Evolutionary conservation across 176 grass and related monocot species (phyloP), one percentile per base, ranked within the genome.

Genomic region (Rhipidocladum racemiflorum): DNA sequence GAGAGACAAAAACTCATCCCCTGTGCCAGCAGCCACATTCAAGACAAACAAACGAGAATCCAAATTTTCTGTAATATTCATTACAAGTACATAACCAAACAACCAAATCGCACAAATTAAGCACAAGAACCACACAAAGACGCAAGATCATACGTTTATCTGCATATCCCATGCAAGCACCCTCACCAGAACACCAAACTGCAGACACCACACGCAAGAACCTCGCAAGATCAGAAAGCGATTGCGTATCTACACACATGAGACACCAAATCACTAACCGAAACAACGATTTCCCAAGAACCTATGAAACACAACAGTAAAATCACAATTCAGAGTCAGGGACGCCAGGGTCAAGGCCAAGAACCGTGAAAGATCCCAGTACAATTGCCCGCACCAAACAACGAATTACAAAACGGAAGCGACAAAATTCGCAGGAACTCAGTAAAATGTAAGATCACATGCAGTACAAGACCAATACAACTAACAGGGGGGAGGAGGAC

Each of bases 251-350:
- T 39, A 20, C 28, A 23, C 4, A 54, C 16, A 76, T 2, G 60
- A 56, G 17, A 11, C 65, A 76, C 42, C 0, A 61, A 57, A 76
- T 48, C 16, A 68, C 16, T 24, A 30, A 15, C 5, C 3, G 5
- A 20, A 53, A 87, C 53, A 83, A 44, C 12, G 24, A 30, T 64
- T 51, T 36, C 28, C n/a, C 85, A 87, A 68, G 11, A 74, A 48
- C 23, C 24, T 2, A 71, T 7, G 15, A 51, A 24, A 72, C 56
- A 39, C 55, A 50, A 35, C 7, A 64, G 44, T 51, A 70, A 24
- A 32, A 55, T 16, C 45, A 25, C 40, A 34, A 54, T 69, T 8
- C 25, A 49, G 5, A 77, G 34, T 9, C 42, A 76, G 42, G 70
- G 7, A 39, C 13, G 13, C 42, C 12, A 53, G 8, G 13, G 63